Evolutionary conservation across 2,329 filamentous ascomycete species (phyloP), one percentile per base, ranked within the genome.

Genomic region (Cordyceps javanica): DNA sequence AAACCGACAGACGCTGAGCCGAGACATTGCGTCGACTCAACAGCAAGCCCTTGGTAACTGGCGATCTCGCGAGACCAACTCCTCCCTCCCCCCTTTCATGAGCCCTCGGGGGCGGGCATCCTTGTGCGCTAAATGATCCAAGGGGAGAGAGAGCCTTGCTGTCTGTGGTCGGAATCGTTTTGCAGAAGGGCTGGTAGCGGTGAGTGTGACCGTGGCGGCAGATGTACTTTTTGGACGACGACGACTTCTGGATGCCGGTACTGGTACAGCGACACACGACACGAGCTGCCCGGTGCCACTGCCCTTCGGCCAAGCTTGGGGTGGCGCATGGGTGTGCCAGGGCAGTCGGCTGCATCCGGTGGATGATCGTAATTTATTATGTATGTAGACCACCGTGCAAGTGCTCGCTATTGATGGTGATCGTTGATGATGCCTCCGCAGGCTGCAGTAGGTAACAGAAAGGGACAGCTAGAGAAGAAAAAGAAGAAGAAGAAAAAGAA

Each of bases 311-410:
- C n/a, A n/a, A n/a, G n/a, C n/a, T n/a, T n/a, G n/a, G n/a, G n/a
- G n/a, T n/a, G n/a, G n/a, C n/a, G n/a, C n/a, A n/a, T n/a, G n/a
- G n/a, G n/a, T n/a, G n/a, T n/a, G n/a, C n/a, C n/a, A n/a, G 42
- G 21, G 44, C n/a, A 11, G 23, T 32, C 53, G 53, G 53, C n/a
- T 56, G 44, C 34, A 56, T 56, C 44, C 53, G 53, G 42, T 38
- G 53, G 53, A 41, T 48, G 53, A 56, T 56, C 44, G 25, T 41
- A 56, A 56, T 56, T 56, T 48, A n/a, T 4, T 34, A 32, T 9
- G 36, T 49, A 11, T 30, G 30, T 16, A 34, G 28, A 21, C 50
- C 25, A 6, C 11, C 28, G 26, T 34, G 38, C 51, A 32, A 39
- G 26, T 54, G 9, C 4, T 13, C n/a, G 13, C 10, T 52, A 36